These are phyloP conservation scores for Penicillium decumbens DNA, from an alignment of 2,329 filamentous ascomycete genomes.

Conservation along the genomic window DNA sequence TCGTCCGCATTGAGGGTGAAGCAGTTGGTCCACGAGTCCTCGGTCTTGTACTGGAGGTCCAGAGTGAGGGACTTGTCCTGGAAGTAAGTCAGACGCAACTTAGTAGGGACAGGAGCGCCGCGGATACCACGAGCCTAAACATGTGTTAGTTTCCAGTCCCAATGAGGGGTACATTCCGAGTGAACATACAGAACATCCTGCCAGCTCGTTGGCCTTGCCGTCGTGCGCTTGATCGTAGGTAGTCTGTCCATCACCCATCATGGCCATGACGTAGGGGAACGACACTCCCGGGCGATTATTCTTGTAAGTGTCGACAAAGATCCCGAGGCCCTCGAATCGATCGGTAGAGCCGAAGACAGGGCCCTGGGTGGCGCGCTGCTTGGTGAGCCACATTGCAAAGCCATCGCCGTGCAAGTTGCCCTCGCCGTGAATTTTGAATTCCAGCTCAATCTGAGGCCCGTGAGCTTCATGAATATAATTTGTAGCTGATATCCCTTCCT, in stretches of 20 bases:
- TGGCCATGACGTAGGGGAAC: slow-evolving; percentile 98
- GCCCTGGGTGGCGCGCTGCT: slow-evolving; percentile 75
- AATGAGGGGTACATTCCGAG: neutral
- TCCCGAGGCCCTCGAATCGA: slow-evolving; percentile 84
- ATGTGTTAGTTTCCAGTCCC: neutral
- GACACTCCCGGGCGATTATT: slow-evolving; percentile 94
- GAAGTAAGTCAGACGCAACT: slow-evolving; percentile 88
- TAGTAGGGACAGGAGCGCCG: slow-evolving; percentile 72
- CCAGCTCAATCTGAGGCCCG: slow-evolving; percentile 66
- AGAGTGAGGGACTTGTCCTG: slow-evolving; percentile 88
- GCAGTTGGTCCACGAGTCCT: slow-evolving; percentile 83
- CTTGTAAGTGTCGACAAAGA: slow-evolving; percentile 99
- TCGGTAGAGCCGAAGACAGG: slow-evolving; percentile 84
- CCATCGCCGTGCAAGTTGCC: slow-evolving; percentile 92
- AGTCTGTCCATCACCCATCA: slow-evolving; percentile 88
- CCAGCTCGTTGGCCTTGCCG: slow-evolving; percentile 86
- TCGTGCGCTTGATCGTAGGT: slow-evolving; percentile 90
- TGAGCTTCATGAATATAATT: neutral
- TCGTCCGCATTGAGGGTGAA: slow-evolving; percentile 64
- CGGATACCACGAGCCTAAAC: slow-evolving; percentile 74
- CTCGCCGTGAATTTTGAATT: slow-evolving; percentile 88
- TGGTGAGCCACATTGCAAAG: slow-evolving; percentile 96
- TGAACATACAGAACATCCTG: slow-evolving; percentile 72
- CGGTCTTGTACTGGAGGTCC: slow-evolving; percentile 89
- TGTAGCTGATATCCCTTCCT: slow-evolving; percentile 13